Base-by-base conservation (phyloP, 805 yeast species). In the Brettanomyces custersianus region DNA sequence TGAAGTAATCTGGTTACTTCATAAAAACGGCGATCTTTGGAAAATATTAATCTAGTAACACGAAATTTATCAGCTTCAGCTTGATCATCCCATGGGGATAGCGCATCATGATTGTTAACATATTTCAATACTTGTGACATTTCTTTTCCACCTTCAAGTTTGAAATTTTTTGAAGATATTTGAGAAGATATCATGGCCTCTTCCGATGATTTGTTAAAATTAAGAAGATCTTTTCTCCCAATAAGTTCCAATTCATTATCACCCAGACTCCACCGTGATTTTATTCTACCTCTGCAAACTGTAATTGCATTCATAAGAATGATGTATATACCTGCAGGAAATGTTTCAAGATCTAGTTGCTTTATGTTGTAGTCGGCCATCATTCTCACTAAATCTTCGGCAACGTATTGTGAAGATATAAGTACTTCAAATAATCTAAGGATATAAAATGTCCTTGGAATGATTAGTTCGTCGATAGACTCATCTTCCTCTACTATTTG, bases 1-100 rank as follows among this genome's bases (percentile, higher is more conserved):
- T 81, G 88, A 24, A 90, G 54, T 13, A 87, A 55, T 22, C 74
- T 70, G 0, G 88, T 72, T 10, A 82, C 79, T 47, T 88, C 95
- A 46, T 72, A 75, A 50, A 80, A 82, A 32, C 96, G 62, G 31
- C 94, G 61, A 54, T 90, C 97, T 29, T 72, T 69, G 12, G 78
- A 74, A 51, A 86, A 90, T 0, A 88, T 76, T 10, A 81, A 57
- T 42, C 72, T 74, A 2, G 90, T 77, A n/a, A 82, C 68, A 22
- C 70, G 70, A 31, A 78, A 68, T 32, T 80, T 61, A 38, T 80
- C 88, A 4, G 78, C 76, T 46, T 82, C 90, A 1, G 76, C 65
- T 34, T 76, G 81, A 7, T 73, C 80, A 54, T 78, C 84, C 81
- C 83, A 77, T 0, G 86, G 77, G 26, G 69, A 51, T 2, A 72